Conservation (phyloP, 2,329 filamentous ascomycete genomes). For the Aureobasidium melanogenum region DNA sequence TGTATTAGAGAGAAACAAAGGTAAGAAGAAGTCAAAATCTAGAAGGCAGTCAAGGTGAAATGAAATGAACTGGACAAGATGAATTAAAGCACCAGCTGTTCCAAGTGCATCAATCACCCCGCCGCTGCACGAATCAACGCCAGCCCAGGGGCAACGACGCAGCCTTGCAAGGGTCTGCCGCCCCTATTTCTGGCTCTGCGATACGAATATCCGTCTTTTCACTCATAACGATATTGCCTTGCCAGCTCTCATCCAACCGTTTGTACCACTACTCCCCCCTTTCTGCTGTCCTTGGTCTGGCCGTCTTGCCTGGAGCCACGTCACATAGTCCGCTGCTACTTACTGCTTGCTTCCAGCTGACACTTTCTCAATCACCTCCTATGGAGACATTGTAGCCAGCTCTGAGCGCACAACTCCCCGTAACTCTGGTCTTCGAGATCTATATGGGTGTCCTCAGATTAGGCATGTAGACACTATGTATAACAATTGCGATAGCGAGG, state of each 20-base stretch:
- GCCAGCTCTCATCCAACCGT: not conserved
- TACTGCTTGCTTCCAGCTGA: not conserved
- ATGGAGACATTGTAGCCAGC: too few species aligned
- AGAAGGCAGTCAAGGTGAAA: not conserved
- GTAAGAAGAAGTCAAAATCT: not conserved
- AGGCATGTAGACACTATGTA: too few species aligned
- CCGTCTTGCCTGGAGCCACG: not conserved
- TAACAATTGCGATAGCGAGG: too few species aligned
- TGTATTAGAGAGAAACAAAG: not conserved
- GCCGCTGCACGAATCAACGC: not conserved
- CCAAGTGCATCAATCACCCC: not conserved
- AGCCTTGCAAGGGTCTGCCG: not conserved
- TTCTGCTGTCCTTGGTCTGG: not conserved
- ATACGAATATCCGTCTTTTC: not conserved
- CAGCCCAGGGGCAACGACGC: constrained; percentile 4
- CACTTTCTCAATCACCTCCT: not conserved
- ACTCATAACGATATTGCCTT: too few species aligned
- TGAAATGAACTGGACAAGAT: not conserved
- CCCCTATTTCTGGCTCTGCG: not conserved
- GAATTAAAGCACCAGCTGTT: constrained; percentile 8
- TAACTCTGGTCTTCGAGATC: too few species aligned
- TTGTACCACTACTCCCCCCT: not conserved
- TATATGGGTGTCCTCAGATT: too few species aligned
- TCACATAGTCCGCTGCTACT: not conserved
- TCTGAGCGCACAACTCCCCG: too few species aligned